phyloP scores from a whole-genome alignment of 1,139 yeast species.

The Suhomyces chickasaworum region DNA sequence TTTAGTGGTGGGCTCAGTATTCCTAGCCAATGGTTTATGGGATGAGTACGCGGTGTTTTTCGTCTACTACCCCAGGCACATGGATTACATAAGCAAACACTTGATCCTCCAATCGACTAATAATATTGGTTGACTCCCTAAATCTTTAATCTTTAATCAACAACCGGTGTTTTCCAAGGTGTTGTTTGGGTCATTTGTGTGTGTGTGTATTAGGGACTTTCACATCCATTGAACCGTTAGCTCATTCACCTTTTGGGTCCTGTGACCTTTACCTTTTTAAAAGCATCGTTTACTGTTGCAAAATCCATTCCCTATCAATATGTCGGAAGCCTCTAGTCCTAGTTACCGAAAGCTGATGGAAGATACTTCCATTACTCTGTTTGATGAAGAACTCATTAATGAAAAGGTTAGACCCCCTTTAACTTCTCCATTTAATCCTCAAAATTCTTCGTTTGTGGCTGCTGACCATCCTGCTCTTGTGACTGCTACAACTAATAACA shows the following conservation, averaged over 20 bases:
- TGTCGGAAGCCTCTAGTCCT: constrained; percentile 9
- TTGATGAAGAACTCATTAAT: constrained; percentile 2
- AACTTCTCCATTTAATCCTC: constrained; percentile 11
- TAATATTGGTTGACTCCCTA: constrained; percentile 1
- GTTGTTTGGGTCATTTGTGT: not conserved
- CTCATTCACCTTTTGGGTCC: not conserved
- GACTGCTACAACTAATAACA: constrained; percentile 17
- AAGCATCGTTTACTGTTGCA: not conserved
- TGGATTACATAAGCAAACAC: not conserved
- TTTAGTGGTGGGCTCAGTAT: not conserved
- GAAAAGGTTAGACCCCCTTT: constrained; percentile 2
- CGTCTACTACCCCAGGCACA: not conserved
- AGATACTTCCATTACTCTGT: constrained; percentile 8
- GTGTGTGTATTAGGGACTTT: not conserved
- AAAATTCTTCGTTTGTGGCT: constrained; percentile 4
- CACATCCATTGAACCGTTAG: not conserved
- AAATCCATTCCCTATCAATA: not conserved
- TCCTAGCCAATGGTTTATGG: too few species aligned
- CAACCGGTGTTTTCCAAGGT: not conserved
- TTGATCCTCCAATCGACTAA: not conserved
- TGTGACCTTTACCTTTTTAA: not conserved
- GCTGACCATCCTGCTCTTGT: constrained; percentile 11
- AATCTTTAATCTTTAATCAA: not conserved
- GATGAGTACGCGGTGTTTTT: not conserved
- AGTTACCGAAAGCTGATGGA: constrained; percentile 5